Evolutionary conservation across 2,329 filamentous ascomycete genomes (phyloP).

Genomic region (Fusarium sp.): DNA sequence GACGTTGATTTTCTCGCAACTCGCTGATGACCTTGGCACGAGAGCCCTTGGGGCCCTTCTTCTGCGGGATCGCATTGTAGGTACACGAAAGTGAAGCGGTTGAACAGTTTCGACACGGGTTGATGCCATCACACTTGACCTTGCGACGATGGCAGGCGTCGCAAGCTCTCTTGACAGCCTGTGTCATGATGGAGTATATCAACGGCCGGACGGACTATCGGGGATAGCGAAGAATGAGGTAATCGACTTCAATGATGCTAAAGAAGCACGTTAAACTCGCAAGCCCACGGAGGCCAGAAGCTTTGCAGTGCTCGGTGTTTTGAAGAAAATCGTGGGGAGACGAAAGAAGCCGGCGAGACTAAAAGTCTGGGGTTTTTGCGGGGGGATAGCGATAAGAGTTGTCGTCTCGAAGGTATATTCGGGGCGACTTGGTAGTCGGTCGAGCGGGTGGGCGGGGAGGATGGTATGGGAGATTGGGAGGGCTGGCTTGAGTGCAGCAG

Average conservation of each 20-base stretch:
- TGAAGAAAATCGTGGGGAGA: conserved; percentile 25
- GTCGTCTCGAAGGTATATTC: conserved; percentile 44
- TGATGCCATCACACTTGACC: conserved; percentile 80
- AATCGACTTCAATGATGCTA: conserved; percentile 34
- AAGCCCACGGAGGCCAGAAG: conserved; percentile 9
- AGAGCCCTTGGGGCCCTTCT: conserved; percentile 83
- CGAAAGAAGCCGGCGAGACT: conserved; percentile 33
- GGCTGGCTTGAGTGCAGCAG: conserved; percentile 44
- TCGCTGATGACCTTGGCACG: conserved; percentile 83
- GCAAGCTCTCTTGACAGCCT: conserved; percentile 74
- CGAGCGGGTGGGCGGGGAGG: conserved; percentile 37
- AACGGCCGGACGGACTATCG: conserved; percentile 26
- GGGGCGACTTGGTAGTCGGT: conserved; percentile 42
- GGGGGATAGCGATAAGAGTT: conserved; percentile 46
- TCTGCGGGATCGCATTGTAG: conserved; percentile 82
- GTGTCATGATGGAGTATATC: conserved; percentile 55
- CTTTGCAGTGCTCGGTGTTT: conserved; percentile 26
- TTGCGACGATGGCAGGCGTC: conserved; percentile 82
- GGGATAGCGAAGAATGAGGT: conserved; percentile 6
- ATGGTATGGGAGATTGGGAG: conserved; percentile 34
- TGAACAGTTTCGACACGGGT: conserved; percentile 79
- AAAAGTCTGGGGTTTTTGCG: conserved; percentile 53
- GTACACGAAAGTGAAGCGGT: conserved; percentile 78
- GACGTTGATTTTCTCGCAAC: conserved; percentile 77
- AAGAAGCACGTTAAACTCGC: conserved; percentile 15